Conservation (phyloP, 2,329 filamentous ascomycete species). For the Neoascochyta sp. region DNA sequence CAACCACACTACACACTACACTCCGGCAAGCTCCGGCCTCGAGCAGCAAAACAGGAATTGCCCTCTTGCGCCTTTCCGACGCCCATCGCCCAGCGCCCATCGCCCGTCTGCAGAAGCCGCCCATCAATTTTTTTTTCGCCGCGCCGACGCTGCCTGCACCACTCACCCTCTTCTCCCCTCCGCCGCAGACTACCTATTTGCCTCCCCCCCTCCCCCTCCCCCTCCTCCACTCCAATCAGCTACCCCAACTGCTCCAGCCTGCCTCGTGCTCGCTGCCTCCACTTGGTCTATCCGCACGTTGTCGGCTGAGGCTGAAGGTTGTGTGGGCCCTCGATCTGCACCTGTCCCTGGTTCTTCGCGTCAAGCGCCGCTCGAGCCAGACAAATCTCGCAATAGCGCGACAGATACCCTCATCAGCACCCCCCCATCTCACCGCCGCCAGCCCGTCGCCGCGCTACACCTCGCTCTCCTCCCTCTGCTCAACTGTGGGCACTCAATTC, state of each 20-base stretch:
- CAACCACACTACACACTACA: constrained; percentile 8
- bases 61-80: too few relatives aligned
- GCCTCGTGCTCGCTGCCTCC: constrained; percentile 33
- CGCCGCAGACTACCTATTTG: constrained; percentile 16
- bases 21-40: constrained; percentile 24
- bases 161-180: too few relatives aligned
- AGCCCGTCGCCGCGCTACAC: constrained; percentile 14
- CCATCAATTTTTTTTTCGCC: too few relatives aligned
- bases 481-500: constrained; percentile 19
- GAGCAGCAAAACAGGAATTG: constrained; percentile 22
- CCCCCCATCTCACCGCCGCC: constrained; percentile 12
- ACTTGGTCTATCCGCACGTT: constrained; percentile 33
- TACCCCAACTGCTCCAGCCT: constrained; percentile 24
- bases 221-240: constrained; percentile 11
- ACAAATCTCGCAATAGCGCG: constrained; percentile 9
- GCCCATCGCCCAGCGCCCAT: too few relatives aligned
- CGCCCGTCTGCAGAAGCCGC: too few relatives aligned
- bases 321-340: constrained; percentile 37
- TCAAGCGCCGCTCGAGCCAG: constrained; percentile 30
- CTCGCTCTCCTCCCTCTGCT: constrained; percentile 10
- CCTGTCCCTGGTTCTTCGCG: constrained; percentile 32
- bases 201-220: constrained; percentile 16
- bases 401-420: constrained; percentile 13
- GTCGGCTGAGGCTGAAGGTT: constrained; percentile 37
- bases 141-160: too few relatives aligned